Evolutionary conservation across 2,329 filamentous ascomycete species (phyloP), one percentile per base, ranked within the genome.

Genomic region (Cercospora sp.): DNA sequence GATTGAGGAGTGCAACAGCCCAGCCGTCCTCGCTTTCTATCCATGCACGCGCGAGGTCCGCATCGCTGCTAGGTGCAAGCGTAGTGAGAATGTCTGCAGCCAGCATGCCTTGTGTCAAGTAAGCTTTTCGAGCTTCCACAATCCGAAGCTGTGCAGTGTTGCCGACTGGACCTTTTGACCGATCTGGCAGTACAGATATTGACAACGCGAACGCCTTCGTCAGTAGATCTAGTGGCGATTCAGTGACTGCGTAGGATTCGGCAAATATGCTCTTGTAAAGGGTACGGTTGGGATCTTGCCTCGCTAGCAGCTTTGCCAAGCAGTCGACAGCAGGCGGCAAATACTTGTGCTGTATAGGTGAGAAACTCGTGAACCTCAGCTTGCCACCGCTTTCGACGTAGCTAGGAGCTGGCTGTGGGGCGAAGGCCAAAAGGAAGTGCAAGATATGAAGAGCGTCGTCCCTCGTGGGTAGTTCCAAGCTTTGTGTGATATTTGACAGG

Each of bases 201-300:
- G 94, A 91, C 18, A 99, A 85, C 3, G 88, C 93, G 79, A 99
- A 98, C 0, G 93, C 87, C 67, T 91, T 89, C 0, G 94, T 97
- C 4, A 98, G 83, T 12, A 98, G 85, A 70, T 97, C 93, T 73
- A 90, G 90, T 0, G 91, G 87, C 7, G 89, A 85, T 55, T 76
- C 75, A 3, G 74, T 72, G 4, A 45, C 67, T 39, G 75, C 69
- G 9, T 87, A 86, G 6, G 88, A 85, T 6, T 89, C 85, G 20
- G 89, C 84, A 75, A 98, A 96, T 9, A 98, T 90, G 48, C 87
- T 84, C 77, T 91, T 91, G 82, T 94, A 98, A 74, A 91, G 90
- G 3, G 89, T 89, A 69, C 95, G 85, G 75, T 99, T 99, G 0
- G 95, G 94, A 73, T 98, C 94, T 77, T 98, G 95, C 62, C 94